Conservation (phyloP, 1,139 yeast genomes). For the Yamadazyma sp. region DNA sequence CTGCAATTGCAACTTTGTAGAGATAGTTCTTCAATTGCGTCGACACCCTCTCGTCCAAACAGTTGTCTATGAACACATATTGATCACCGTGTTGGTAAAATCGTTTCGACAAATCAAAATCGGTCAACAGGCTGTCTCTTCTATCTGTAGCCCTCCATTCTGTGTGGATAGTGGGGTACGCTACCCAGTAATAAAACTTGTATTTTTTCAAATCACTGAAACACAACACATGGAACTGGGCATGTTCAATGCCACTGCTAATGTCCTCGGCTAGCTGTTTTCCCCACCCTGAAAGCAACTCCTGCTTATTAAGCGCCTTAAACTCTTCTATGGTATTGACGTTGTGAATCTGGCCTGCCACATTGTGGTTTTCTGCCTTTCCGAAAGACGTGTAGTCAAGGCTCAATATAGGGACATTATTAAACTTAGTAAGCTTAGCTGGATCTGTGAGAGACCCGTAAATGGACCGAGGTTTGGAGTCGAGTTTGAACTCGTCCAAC, state of each 20-base stretch:
- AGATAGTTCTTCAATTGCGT: slow-evolving; percentile 67
- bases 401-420: slow-evolving; percentile 39
- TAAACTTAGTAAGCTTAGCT: slow-evolving; percentile 34
- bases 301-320: slow-evolving; percentile 61
- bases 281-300: slow-evolving; percentile 52
- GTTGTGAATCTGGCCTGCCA: slow-evolving; percentile 48
- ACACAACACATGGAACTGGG: slow-evolving; percentile 58
- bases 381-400: slow-evolving; percentile 46
- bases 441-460: slow-evolving; percentile 37
- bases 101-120: slow-evolving; percentile 5
- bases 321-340: slow-evolving; percentile 87
- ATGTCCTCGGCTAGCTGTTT: slow-evolving; percentile 17
- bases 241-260: slow-evolving; percentile 8
- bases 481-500: slow-evolving; percentile 64
- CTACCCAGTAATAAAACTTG: slow-evolving; percentile 86
- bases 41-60: slow-evolving; percentile 54
- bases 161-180: slow-evolving; percentile 64
- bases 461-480: slow-evolving; percentile 44
- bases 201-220: slow-evolving; percentile 89
- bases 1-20: slow-evolving; percentile 47
- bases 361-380: slow-evolving; percentile 14
- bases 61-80: slow-evolving; percentile 64
- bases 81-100: slow-evolving; percentile 9
- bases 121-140: slow-evolving; percentile 5
- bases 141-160: slow-evolving; percentile 31